phyloP scores from a whole-genome alignment of 164 flowering plant species.

The Brasenia schreberi region DNA sequence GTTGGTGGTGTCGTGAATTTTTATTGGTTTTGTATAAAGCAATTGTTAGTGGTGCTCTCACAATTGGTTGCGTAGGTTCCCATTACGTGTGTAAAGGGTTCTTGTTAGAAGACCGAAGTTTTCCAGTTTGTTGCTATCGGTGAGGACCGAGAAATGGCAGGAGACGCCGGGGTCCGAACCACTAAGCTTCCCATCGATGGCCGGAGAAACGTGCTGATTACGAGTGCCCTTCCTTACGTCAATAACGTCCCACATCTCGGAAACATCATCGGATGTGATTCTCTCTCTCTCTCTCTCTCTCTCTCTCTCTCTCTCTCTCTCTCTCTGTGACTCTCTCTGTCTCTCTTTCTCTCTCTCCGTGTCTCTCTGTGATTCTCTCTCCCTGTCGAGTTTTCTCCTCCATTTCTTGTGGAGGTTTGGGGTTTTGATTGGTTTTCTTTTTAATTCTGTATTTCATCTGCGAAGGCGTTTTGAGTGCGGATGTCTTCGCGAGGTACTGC shows the following conservation, averaged over 20 bases:
- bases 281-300: constrained; percentile 1
- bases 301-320: neutral
- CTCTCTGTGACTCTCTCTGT: neutral
- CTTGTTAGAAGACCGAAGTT: too few species aligned
- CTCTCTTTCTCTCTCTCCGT: neutral
- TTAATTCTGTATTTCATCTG: neutral
- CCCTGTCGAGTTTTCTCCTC: neutral
- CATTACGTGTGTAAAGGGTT: too few species aligned
- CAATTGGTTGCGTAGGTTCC: too few species aligned
- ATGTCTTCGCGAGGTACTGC: constrained; percentile 71
- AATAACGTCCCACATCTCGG: constrained; percentile 81
- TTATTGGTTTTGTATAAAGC: too few species aligned
- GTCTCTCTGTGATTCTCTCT: constrained; percentile 1
- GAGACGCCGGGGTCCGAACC: constrained; percentile 1
- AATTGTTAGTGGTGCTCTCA: too few species aligned
- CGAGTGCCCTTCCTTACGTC: constrained; percentile 72
- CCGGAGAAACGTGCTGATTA: constrained; percentile 48
- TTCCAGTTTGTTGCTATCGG: neutral
- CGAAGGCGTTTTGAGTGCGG: constrained; percentile 65
- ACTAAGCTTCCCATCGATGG: constrained; percentile 49
- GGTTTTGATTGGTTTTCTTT: neutral
- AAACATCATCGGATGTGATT: constrained; percentile 60
- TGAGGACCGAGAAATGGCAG: neutral
- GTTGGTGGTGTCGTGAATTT: too few species aligned
- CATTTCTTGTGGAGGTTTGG: neutral